phyloP scores from a whole-genome alignment of 2,329 filamentous ascomycete genomes.

The Amphichorda felina region DNA sequence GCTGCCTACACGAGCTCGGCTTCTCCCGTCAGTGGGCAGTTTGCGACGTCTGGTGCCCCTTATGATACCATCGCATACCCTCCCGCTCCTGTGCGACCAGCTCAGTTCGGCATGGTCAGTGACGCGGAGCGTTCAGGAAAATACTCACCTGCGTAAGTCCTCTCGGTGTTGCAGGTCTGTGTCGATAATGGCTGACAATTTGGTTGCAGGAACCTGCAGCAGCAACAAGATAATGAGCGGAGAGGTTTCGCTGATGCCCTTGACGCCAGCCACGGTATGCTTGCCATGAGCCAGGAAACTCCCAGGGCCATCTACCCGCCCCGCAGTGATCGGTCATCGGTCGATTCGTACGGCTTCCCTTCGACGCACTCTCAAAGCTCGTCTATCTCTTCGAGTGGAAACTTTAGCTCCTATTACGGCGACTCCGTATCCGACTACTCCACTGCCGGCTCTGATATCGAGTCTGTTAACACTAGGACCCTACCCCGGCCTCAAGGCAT shows the following conservation, averaged over 20 bases:
- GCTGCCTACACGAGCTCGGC: slow-evolving; percentile 54
- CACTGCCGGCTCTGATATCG: slow-evolving; percentile 77
- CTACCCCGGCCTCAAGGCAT: slow-evolving; percentile 63
- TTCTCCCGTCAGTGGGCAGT: slow-evolving; percentile 53
- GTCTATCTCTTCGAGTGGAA: slow-evolving; percentile 76
- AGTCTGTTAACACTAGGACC: slow-evolving; percentile 69
- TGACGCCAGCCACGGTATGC: slow-evolving; percentile 87
- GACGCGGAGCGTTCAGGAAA: slow-evolving; percentile 48
- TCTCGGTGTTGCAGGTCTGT: not conserved
- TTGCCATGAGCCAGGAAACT: slow-evolving; percentile 91
- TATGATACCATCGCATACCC: slow-evolving; percentile 73
- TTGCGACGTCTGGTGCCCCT: slow-evolving; percentile 50
- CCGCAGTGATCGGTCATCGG: slow-evolving; percentile 54
- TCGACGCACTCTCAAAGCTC: slow-evolving; percentile 75
- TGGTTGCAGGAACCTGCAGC: slow-evolving; percentile 21
- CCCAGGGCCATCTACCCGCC: slow-evolving; percentile 80
- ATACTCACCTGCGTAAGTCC: slow-evolving; percentile 77
- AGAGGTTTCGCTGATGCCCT: slow-evolving; percentile 77
- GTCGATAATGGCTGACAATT: slow-evolving; percentile 36
- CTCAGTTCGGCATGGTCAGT: slow-evolving; percentile 42
- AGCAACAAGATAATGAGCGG: slow-evolving; percentile 31
- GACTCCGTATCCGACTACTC: slow-evolving; percentile 90
- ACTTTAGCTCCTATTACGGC: slow-evolving; percentile 74
- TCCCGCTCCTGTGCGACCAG: slow-evolving; percentile 47
- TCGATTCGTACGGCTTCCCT: slow-evolving; percentile 87